These are phyloP conservation scores for Verticillium longisporum DNA, from an alignment of 2,329 filamentous ascomycete genomes.

Conservation along the genomic window DNA sequence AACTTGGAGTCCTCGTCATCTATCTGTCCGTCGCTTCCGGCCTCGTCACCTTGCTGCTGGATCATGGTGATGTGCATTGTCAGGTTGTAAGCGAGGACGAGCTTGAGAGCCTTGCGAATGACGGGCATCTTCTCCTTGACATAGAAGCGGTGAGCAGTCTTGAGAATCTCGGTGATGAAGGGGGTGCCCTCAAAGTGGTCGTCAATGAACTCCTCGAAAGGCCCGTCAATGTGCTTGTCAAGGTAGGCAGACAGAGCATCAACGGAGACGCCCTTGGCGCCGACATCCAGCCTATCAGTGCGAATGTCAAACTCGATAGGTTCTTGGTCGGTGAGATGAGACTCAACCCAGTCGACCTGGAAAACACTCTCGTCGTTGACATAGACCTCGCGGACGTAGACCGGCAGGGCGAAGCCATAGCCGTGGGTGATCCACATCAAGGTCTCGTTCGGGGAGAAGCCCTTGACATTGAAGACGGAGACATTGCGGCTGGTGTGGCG, in stretches of 20 bases:
- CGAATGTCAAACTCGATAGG: constrained; percentile 78
- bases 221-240: constrained; percentile 87
- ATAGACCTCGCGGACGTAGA: constrained; percentile 89
- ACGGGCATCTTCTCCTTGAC: constrained; percentile 80
- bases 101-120: constrained; percentile 90
- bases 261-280: constrained; percentile 77
- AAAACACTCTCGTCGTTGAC: constrained; percentile 91
- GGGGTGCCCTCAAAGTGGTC: constrained; percentile 94
- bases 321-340: constrained; percentile 57
- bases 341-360: constrained; percentile 89
- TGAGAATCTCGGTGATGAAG: constrained; percentile 92
- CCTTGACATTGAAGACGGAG: constrained; percentile 92
- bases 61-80: constrained; percentile 93
- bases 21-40: constrained; percentile 72
- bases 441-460: constrained; percentile 60
- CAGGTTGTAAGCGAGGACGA: constrained; percentile 91
- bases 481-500: constrained; percentile 81
- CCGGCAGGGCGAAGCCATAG: constrained; percentile 86
- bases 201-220: constrained; percentile 89
- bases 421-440: constrained; percentile 92
- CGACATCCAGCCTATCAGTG: constrained; percentile 83
- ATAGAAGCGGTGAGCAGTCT: constrained; percentile 92
- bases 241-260: constrained; percentile 84
- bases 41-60: constrained; percentile 70
- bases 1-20: constrained; percentile 81